A percentile compares a stretch with the other conserved stretches of the same genome.
Evolutionary conservation across 1,284 basidiomycete species (phyloP).

Genomic region (Porogramme epimiltina): DNA sequence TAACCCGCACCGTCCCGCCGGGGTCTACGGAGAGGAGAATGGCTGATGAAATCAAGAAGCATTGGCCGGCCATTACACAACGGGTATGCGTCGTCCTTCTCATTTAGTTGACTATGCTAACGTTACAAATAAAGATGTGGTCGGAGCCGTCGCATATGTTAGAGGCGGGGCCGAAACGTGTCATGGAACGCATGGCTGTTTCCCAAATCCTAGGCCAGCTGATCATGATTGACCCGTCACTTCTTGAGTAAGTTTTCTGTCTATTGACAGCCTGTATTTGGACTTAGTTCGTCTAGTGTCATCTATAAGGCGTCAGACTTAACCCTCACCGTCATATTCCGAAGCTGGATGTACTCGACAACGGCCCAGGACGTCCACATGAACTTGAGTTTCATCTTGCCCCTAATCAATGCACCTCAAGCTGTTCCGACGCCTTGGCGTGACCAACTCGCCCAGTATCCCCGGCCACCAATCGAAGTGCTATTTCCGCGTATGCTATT

Average conservation of each 20-base stretch:
- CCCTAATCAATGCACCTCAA: not conserved
- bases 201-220: not conserved
- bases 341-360: constrained; percentile 9
- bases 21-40: constrained; percentile 2
- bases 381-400: not conserved
- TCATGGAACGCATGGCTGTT: constrained; percentile 4
- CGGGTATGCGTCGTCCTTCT: too few species aligned
- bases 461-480: not conserved
- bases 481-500: constrained; percentile 6
- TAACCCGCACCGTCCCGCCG: not conserved
- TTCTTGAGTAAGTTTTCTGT: constrained; percentile 2
- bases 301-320: constrained; percentile 8
- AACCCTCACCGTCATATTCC: constrained; percentile 11
- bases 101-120: too few species aligned
- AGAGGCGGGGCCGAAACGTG: not conserved
- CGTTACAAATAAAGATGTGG: constrained; percentile 6
- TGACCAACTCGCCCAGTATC: not conserved
- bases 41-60: constrained; percentile 5
- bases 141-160: constrained; percentile 4
- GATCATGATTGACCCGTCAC: constrained; percentile 3
- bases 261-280: not conserved
- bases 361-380: not conserved
- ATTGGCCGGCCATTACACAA: constrained; percentile 5
- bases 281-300: not conserved
- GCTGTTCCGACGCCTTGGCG: not conserved